Base-by-base conservation (phyloP, 768 basidiomycete species). In the Myochromella boudieri region DNA sequence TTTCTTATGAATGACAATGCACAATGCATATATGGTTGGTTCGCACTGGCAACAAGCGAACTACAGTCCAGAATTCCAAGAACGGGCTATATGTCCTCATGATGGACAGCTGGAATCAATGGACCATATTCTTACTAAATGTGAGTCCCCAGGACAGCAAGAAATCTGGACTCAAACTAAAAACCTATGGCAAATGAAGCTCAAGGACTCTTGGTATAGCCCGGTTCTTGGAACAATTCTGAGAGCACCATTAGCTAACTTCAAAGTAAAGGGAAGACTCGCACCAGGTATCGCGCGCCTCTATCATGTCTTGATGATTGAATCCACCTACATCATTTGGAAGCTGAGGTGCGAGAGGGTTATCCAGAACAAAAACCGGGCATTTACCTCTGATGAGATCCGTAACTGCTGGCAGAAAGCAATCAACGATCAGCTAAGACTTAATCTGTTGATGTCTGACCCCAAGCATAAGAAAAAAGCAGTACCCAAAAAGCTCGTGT, bases 21-120 rank as follows among this genome's bases (percentile, higher is more conserved):
- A 49, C 8, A 29, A 49, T 15, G 42, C 48, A 1, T 49, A 43
- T 12, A 43, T 31, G 42, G 12, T 49, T 4, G 41, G 48, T 3
- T 6, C 6, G 0, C 20, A 43, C 8, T 44, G 48, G 48, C 28
- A 17, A 5, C 1, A 37, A 11, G 6, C 25, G 10, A 25, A 9
- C 2, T 43, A 15, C 17, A 27, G 11, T 6, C 3, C 26, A 1
- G 48, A 49, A 8, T 8, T 18, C 27, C 25, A 49, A 15, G 42
- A 21, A 6, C 3, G 48, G 2, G 21, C 36, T 1, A 11, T 14
- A 5, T 49, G 48, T 29, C 14, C 10, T 11, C 41, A 49, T 20
- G 33, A 36, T 18, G n/a, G 26, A 0, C 8, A 17, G 14, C 1
- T 37, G 3, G 24, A 45, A n/a, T 9, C 44, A 4, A 37, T 45